These are phyloP conservation scores for Populus davidiana DNA, from an alignment of 345 rosid species.

Conservation along the genomic window DNA sequence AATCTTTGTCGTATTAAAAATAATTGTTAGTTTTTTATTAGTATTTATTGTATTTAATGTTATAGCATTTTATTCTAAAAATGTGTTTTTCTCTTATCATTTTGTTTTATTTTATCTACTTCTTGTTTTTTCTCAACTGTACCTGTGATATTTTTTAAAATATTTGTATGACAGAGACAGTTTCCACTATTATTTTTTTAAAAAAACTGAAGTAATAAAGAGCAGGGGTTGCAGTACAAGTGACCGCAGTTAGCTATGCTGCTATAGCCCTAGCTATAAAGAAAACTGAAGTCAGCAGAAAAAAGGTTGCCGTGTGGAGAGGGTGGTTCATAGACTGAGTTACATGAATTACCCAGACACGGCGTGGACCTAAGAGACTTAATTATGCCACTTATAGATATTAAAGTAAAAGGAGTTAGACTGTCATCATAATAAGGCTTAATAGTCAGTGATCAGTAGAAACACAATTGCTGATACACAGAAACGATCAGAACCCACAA, in stretches of 20 bases:
- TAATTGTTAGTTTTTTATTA: too few species aligned
- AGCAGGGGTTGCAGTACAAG: not conserved
- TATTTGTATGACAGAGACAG: too few species aligned
- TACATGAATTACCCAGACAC: slow-evolving; percentile 23
- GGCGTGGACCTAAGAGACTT: slow-evolving; percentile 5
- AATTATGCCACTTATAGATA: slow-evolving; percentile 27
- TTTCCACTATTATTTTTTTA: too few species aligned
- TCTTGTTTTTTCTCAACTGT: too few species aligned
- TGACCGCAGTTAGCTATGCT: not conserved
- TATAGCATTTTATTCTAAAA: too few species aligned
- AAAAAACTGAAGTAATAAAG: not conserved
- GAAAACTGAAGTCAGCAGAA: slow-evolving; percentile 33
- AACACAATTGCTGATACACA: slow-evolving; percentile 10
- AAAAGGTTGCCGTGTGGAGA: not conserved
- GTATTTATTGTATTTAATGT: too few species aligned
- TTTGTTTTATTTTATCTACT: too few species aligned
- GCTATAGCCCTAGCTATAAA: not conserved
- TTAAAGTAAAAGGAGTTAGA: not conserved
- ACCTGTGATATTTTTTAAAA: too few species aligned
- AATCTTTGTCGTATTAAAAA: too few species aligned
- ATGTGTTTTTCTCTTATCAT: too few species aligned
- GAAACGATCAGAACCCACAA: slow-evolving; percentile 12
- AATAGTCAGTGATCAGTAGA: slow-evolving; percentile 18
- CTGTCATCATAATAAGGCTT: not conserved
- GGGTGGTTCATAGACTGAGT: not conserved